Evolutionary conservation across 805 yeast genomes (phyloP).

Genomic region (Nakazawaea ernobii): DNA sequence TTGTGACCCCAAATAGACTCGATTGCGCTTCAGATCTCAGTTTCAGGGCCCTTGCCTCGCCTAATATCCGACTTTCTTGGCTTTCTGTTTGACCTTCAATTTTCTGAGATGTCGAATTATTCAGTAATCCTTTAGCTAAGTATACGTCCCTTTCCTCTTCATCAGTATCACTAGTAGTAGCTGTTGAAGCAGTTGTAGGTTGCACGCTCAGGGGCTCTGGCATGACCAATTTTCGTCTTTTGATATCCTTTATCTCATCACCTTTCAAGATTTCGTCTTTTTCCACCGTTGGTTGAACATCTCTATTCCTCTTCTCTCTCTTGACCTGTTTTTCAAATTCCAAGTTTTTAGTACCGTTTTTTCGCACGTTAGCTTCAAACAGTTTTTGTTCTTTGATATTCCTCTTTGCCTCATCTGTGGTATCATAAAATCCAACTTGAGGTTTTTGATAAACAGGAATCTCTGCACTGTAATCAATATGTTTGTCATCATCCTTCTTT

Average conservation of each 20-base stretch:
- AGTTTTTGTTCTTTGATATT: constrained; percentile 31
- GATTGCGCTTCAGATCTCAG: constrained; percentile 27
- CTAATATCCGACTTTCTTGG: constrained; percentile 27
- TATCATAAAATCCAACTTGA: constrained; percentile 62
- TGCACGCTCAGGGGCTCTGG: constrained; percentile 27
- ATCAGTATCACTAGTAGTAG: too few relatives aligned
- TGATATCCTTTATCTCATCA: constrained; percentile 19
- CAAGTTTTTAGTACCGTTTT: constrained; percentile 37
- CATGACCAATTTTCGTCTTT: constrained; percentile 31
- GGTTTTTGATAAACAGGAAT: constrained; percentile 75
- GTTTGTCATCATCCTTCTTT: constrained; percentile 49
- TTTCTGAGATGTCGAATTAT: background rate
- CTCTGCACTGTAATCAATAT: constrained; percentile 79
- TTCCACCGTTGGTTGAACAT: constrained; percentile 14
- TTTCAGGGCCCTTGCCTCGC: constrained; percentile 29
- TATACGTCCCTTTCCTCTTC: constrained; percentile 5
- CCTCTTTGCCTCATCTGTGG: constrained; percentile 45
- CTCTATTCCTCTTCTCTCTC: constrained; percentile 25
- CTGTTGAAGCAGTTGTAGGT: background rate
- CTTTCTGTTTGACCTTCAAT: constrained; percentile 4
- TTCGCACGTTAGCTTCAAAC: constrained; percentile 39
- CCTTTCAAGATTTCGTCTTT: constrained; percentile 17
- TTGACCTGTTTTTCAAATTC: constrained; percentile 26
- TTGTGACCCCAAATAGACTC: constrained; percentile 23
- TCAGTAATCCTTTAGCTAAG: constrained; percentile 6